Conservation (phyloP, 2,329 filamentous ascomycete species). For the Juglanconis oblonga region DNA sequence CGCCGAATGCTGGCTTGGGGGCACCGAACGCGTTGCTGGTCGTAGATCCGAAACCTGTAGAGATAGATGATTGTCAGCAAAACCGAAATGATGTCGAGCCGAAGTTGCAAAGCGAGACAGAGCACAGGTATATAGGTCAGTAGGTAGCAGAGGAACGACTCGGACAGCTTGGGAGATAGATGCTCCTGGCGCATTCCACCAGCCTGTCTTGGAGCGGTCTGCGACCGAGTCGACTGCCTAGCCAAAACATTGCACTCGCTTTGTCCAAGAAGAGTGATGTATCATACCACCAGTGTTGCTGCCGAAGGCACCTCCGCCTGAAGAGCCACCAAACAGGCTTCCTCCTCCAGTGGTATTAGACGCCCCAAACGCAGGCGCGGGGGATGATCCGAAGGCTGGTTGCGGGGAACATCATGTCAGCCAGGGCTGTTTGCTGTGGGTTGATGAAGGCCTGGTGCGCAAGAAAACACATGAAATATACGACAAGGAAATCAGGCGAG, state of each 20-base stretch:
- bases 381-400: constrained; percentile 38
- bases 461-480: constrained; percentile 6
- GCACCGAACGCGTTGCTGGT: constrained; percentile 34
- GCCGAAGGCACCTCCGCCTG: constrained; percentile 36
- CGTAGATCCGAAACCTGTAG: constrained; percentile 34
- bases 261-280: constrained; percentile 15
- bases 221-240: constrained; percentile 1
- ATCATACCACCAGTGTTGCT: constrained; percentile 28
- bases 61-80: constrained; percentile 7
- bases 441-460: constrained; percentile 22
- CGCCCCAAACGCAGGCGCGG: constrained; percentile 30
- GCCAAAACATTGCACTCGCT: constrained; percentile 15
- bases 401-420: constrained; percentile 18
- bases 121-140: neutral
- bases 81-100: neutral
- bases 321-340: constrained; percentile 41
- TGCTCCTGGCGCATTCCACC: constrained; percentile 10
- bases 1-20: constrained; percentile 52
- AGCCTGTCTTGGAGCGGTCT: neutral
- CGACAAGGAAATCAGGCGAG: constrained; percentile 18
- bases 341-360: constrained; percentile 28
- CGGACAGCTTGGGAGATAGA: neutral
- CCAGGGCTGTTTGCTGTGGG: constrained; percentile 14
- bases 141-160: neutral
- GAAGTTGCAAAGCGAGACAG: neutral